Base-by-base conservation (phyloP, 352 stramenopile species). In the Phytophthora sp. region DNA sequence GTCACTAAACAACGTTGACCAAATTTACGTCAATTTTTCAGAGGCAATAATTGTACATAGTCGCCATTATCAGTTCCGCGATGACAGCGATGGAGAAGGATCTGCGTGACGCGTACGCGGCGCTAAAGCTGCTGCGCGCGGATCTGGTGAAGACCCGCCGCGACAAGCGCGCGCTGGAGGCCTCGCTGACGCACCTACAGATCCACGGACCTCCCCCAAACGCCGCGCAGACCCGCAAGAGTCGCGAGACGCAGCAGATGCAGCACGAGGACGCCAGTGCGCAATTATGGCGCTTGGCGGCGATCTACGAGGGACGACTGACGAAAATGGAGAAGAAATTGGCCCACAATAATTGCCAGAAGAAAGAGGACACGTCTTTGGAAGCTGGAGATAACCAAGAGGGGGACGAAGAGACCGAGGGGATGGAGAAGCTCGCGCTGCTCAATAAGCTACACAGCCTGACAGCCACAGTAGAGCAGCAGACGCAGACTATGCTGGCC, bases 51-150 rank as follows among this genome's bases (percentile, higher is more conserved):
- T n/a, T n/a, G n/a, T n/a, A n/a, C n/a, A n/a, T n/a, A n/a, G 12
- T 55, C 47, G 9, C 41, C 54, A 58, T 56, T 58, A 54, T 57
- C 57, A 67, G 35, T 67, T 66, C 26, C 7, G 7, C 45, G n/a
- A n/a, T n/a, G n/a, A n/a, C 26, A 27, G 23, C 9, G 7, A 79
- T 85, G 71, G 78, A 87, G 9, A 80, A 80, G 58, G 76, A 88
- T 39, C 63, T 87, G n/a, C 75, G 73, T 35, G 76, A 87, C 46
- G 78, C 75, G 2, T 82, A 77, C 50, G 65, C 68, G n/a, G 73
- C 78, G 20, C 66, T 84, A 11, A 74, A 73, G 64, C 71, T 87
- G 46, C 57, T 87, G 38, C 78, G 71, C 24, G 66, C 67, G 0
- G 74, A 87, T 36, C 58, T 84, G 54, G 65, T 74, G 29, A 72